Conservation (phyloP, 139 green algal species). For the Limnomonas spitsbergensis region DNA sequence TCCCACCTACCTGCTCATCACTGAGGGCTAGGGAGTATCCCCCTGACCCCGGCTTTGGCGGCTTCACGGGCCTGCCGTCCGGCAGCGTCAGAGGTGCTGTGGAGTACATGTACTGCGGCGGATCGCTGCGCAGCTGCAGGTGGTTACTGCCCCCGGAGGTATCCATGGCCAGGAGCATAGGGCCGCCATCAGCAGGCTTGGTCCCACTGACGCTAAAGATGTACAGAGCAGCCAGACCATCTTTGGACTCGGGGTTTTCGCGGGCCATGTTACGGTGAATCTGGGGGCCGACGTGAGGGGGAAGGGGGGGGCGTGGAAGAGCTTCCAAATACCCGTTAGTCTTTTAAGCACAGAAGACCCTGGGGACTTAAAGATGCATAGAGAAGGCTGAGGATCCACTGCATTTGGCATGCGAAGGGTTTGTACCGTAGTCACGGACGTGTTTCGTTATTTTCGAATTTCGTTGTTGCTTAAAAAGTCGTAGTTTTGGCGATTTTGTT, state of each 20-base stretch:
- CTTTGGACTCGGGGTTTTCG: slow-evolving; percentile 22
- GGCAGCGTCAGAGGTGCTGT: slow-evolving; percentile 55
- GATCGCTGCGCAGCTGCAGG: slow-evolving; percentile 52
- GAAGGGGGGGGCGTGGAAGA: no score
- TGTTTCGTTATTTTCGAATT: no score
- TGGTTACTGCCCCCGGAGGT: slow-evolving; percentile 43
- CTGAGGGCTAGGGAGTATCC: slow-evolving; percentile 71
- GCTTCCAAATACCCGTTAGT: no score
- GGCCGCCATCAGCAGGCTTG: not conserved
- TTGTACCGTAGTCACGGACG: no score
- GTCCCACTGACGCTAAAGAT: slow-evolving; percentile 41
- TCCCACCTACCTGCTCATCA: not conserved
- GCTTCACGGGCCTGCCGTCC: slow-evolving; percentile 48
- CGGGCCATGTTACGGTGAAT: slow-evolving; percentile 50
- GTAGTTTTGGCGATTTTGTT: no score
- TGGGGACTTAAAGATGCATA: no score
- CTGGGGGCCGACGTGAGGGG: not conserved
- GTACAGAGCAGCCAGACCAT: slow-evolving; percentile 59
- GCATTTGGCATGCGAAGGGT: no score
- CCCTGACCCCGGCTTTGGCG: slow-evolving; percentile 48
- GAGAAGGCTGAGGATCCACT: no score
- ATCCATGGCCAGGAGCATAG: slow-evolving; percentile 11
- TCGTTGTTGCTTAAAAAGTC: no score
- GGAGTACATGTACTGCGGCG: slow-evolving; percentile 65
- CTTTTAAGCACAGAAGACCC: no score